phyloP scores from a whole-genome alignment of 179 eudicot species.

The Gypsophila paniculata region DNA sequence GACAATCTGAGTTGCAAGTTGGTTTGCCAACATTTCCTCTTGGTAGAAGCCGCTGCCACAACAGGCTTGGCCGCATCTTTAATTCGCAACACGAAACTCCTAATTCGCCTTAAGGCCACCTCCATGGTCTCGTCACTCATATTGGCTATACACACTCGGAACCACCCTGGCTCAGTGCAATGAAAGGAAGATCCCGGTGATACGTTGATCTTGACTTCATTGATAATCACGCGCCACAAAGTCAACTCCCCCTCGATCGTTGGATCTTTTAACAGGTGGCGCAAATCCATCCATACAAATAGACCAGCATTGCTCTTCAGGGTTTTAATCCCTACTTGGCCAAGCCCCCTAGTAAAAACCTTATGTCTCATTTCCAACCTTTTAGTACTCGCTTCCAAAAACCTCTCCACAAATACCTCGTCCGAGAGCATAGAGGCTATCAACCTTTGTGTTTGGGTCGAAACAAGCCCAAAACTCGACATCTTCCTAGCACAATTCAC shows the following conservation, averaged over 20 bases:
- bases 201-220: constrained; percentile 69
- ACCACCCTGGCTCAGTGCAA: constrained; percentile 84
- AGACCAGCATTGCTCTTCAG: constrained; percentile 68
- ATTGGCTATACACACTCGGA: constrained; percentile 76
- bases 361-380: constrained; percentile 55
- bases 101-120: constrained; percentile 56
- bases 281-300: constrained; percentile 75
- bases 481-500: constrained; percentile 70
- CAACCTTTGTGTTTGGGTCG: constrained; percentile 69
- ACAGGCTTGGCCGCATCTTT: constrained; percentile 23
- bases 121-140: constrained; percentile 67
- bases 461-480: constrained; percentile 91
- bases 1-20: constrained; percentile 55
- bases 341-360: constrained; percentile 49
- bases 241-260: constrained; percentile 52
- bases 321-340: constrained; percentile 47
- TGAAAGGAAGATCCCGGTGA: constrained; percentile 79
- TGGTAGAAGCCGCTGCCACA: constrained; percentile 23
- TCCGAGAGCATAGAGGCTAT: constrained; percentile 68
- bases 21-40: constrained; percentile 49
- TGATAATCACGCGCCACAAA: constrained; percentile 58
- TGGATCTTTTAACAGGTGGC: constrained; percentile 45
- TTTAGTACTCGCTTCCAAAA: constrained; percentile 40
- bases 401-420: constrained; percentile 54
- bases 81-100: constrained; percentile 39